Conservation (phyloP, 140 eudicot species). For the Ambrosia hybrid region DNA sequence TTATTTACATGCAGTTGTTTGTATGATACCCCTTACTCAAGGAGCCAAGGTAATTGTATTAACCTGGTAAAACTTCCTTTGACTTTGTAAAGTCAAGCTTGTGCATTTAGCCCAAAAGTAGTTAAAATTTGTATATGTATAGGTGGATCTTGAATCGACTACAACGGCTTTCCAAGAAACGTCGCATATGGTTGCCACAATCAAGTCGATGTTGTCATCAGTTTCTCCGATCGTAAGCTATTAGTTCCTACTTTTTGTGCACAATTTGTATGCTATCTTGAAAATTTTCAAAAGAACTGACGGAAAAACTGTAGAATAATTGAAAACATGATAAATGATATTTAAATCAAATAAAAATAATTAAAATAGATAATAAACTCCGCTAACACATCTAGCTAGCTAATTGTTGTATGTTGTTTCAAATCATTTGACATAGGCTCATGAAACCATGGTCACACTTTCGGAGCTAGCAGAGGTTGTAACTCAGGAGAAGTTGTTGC, state of each 20-base stretch:
- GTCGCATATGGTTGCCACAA: constrained; percentile 49
- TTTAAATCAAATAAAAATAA: too few relatives aligned
- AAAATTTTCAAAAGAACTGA: too few relatives aligned
- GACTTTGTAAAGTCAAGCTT: not conserved
- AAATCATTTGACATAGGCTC: constrained; percentile 37
- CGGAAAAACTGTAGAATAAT: too few relatives aligned
- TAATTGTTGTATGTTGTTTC: not conserved
- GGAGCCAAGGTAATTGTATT: constrained; percentile 66
- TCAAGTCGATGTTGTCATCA: constrained; percentile 39
- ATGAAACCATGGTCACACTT: constrained; percentile 34
- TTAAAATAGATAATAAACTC: too few relatives aligned
- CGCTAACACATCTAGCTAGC: not conserved
- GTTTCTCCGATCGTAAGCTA: constrained; percentile 49
- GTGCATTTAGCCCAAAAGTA: not conserved
- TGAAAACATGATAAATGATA: too few relatives aligned
- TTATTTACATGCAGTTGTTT: constrained; percentile 57
- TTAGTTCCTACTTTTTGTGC: constrained; percentile 5
- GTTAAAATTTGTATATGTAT: not conserved
- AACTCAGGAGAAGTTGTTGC: constrained; percentile 60
- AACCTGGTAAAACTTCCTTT: not conserved
- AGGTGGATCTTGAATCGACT: constrained; percentile 60
- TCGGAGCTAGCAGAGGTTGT: constrained; percentile 63
- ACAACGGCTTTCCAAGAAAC: constrained; percentile 49
- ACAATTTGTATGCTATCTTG: not conserved
- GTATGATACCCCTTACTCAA: constrained; percentile 61